These are phyloP conservation scores for Teratosphaeria pseudoeucalypti DNA, from an alignment of 2,329 filamentous ascomycete genomes.

Conservation along the genomic window DNA sequence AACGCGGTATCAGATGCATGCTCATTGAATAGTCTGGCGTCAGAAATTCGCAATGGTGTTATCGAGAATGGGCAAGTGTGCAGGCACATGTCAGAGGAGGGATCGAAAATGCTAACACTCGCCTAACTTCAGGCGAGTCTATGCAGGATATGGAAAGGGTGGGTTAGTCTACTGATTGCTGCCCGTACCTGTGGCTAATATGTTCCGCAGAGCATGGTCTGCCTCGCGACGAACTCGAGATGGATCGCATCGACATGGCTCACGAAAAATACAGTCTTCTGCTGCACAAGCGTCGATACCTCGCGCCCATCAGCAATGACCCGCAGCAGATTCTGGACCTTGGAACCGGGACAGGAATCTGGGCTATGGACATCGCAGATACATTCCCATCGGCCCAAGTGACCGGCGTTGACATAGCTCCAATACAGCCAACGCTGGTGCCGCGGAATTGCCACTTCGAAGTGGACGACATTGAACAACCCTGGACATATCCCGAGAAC, in stretches of 20 bases:
- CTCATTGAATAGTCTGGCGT: not conserved
- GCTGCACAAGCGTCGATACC: slow-evolving; percentile 19
- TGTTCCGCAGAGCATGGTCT: not conserved
- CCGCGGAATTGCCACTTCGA: slow-evolving; percentile 30
- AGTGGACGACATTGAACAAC: slow-evolving; percentile 29
- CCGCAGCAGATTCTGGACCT: slow-evolving; percentile 41
- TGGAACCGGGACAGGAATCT: slow-evolving; percentile 83
- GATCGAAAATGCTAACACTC: not conserved
- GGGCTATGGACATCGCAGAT: slow-evolving; percentile 52
- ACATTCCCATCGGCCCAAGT: slow-evolving; percentile 23
- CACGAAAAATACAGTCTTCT: not conserved
- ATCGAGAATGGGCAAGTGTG: not conserved
- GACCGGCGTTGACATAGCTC: slow-evolving; percentile 31
- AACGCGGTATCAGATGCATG: not conserved
- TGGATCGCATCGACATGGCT: not conserved
- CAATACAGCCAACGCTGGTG: slow-evolving; percentile 25
- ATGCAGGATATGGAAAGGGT: not conserved
- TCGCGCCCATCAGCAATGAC: slow-evolving; percentile 19
- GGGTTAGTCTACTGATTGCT: not conserved
- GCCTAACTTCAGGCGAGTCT: not conserved
- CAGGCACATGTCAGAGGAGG: not conserved
- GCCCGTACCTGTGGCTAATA: not conserved
- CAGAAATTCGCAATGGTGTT: not conserved
- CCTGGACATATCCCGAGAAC: slow-evolving; percentile 20
- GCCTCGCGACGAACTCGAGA: not conserved